Percentiles rank a stretch among this genome's conserved stretches.
phyloP scores from a whole-genome alignment of 306 rosid species.

The Acacia confusa region DNA sequence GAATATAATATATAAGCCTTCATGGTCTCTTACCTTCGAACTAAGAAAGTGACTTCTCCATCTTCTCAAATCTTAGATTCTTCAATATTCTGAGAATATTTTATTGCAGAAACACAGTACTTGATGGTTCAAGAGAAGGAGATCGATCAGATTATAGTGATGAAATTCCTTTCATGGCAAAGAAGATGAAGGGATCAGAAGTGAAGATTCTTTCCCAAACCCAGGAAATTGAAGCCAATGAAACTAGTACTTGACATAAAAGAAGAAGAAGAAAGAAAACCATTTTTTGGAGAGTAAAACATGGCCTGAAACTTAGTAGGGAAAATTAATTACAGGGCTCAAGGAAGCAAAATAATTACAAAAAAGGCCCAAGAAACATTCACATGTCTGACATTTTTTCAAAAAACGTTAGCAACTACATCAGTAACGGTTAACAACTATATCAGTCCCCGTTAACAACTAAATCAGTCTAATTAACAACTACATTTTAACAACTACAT shows the following conservation, averaged over 20 bases:
- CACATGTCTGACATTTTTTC: no score
- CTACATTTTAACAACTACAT: no score
- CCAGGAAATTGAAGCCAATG: conserved; percentile 10
- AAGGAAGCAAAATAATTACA: no score
- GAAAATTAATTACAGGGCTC: no score
- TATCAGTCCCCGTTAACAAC: no score
- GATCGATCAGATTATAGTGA: background rate
- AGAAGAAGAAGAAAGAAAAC: background rate
- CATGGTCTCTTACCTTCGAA: background rate
- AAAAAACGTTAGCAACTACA: no score
- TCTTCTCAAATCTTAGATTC: conserved; percentile 2
- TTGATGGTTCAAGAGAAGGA: background rate
- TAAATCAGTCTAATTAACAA: no score
- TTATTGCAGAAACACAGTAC: background rate
- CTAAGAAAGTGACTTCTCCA: conserved; percentile 23
- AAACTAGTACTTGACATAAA: background rate
- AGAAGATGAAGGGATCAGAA: background rate
- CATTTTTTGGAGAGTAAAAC: background rate
- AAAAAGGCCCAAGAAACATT: no score
- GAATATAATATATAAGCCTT: background rate
- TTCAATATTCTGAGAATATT: no score
- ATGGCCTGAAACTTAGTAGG: background rate
- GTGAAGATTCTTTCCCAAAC: background rate
- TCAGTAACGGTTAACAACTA: no score
- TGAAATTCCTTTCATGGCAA: background rate